These are phyloP conservation scores for Neurospora sp. DNA, from an alignment of 495 filamentous ascomycete genomes.

Conservation along the genomic window DNA sequence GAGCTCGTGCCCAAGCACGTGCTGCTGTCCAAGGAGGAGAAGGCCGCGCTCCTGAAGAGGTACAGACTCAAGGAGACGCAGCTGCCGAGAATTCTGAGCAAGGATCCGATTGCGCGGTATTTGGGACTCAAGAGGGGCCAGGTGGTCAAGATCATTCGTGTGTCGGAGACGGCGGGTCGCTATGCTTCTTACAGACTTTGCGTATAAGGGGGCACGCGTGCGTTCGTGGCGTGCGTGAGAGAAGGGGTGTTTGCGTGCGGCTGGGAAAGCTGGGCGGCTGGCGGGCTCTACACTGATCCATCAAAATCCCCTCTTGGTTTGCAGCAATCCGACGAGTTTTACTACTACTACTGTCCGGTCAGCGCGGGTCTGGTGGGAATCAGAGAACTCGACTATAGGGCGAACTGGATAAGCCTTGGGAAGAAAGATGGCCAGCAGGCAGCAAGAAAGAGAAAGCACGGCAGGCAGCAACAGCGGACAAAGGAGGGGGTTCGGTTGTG, in stretches of 20 bases:
- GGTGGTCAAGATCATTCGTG: slow-evolving; percentile 96
- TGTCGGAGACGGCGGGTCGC: slow-evolving; percentile 63
- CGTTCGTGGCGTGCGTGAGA: background rate
- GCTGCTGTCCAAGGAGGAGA: slow-evolving; percentile 82
- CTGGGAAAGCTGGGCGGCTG: background rate
- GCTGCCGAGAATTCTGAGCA: slow-evolving; percentile 79
- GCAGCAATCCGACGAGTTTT: too few species aligned
- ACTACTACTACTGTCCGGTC: background rate
- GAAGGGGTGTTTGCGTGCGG: background rate
- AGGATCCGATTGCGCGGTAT: slow-evolving; percentile 88
- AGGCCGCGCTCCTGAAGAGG: slow-evolving; percentile 66
- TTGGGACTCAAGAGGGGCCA: slow-evolving; percentile 84
- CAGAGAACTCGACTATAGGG: background rate
- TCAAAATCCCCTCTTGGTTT: background rate
- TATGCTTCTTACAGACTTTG: slow-evolving; percentile 64
- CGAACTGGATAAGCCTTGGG: background rate
- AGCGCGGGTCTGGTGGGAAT: background rate
- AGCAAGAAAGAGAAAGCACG: background rate
- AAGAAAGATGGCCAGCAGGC: background rate
- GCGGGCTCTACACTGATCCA: background rate
- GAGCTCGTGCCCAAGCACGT: slow-evolving; percentile 94
- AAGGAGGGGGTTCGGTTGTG: background rate
- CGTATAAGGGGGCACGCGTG: slow-evolving; percentile 23
- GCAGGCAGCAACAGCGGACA: background rate
- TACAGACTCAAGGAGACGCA: slow-evolving; percentile 97